Evolutionary conservation across 768 basidiomycete genomes (phyloP), one percentile per base, ranked within the genome.

Genomic region (Termitomyces sp.): DNA sequence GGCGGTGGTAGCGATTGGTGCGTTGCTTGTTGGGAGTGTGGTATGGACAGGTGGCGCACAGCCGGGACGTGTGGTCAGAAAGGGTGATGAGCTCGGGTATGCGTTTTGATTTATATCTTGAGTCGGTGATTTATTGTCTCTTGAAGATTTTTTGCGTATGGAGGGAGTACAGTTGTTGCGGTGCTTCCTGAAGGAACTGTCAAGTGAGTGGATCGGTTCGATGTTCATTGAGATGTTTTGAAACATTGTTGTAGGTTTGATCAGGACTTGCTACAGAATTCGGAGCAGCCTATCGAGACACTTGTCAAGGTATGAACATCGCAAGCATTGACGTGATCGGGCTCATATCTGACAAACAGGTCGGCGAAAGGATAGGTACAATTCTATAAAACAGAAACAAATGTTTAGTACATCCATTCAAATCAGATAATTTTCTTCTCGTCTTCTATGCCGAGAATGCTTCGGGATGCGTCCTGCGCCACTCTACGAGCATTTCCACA

Each of bases 1-100:
- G 15, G 89, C 82, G 0, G 84, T 86, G 58, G 82, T 91, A 10
- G 87, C 89, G 9, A 77, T 93, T 54, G 91, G 91, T 3, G 91
- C 91, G 7, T 77, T 93, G 71, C 81, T 94, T 33, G 91, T 92
- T 0, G 91, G 88, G 0, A 82, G 82, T 49, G 87, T 93, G 62
- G 71, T 52, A 2, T 89, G 85, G 85, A 88, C 88, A 0, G 72
- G 64, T 16, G 78, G 76, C 53, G 70, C 77, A 27, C 53, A 79
- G 67, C 64, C 68, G 36, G 73, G 73, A 0, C 59, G 61, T 12
- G 69, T 66, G 41, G 68, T 91, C 13, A 76, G 81, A 44, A 81
- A 82, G 53, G 89, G 88, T 41, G 83, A 86, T 31, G 83, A 86
- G 68, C 73, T 86, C 0, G 85, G 85, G 56, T 76, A 54, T 27